Evolutionary conservation across 495 filamentous ascomycete species (phyloP), one percentile per base, ranked within the genome.

Genomic region (Neurospora africana): DNA sequence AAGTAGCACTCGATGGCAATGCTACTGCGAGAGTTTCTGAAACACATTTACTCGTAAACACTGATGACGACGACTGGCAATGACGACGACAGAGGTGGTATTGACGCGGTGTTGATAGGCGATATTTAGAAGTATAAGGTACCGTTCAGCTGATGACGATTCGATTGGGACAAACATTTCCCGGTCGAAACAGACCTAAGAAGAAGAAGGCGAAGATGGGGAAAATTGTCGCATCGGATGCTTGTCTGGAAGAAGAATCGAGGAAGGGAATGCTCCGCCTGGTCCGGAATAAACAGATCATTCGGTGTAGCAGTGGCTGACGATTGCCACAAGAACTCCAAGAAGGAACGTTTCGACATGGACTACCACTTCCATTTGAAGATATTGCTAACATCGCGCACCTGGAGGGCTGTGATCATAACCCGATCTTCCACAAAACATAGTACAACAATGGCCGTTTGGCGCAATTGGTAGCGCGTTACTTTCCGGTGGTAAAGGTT

Each of bases 401-500:
- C 21, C n/a, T 47, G 3, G 43, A 58, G 4, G 47, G 47, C 21
- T 6, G 11, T 27, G 0, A 23, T 58, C 21, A 58, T 58, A 58
- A 58, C 0, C 11, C 9, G 47, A 3, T 15, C 10, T 15, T 15
- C 21, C 11, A 15, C 47, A 15, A 6, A 2, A 15, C 10, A 10
- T 21, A 27, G 23, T 21, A 30, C 15, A 65, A 65, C 15, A 19
- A 33, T 33, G 53, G 53, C 53, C 53, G 53, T 65, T 65, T 65
- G 53, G 53, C 53, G 53, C 53, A 65, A 65, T 65, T 65, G 53
- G 53, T 65, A 65, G 53, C 53, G 53, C 53, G 53, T 65, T 65
- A 65, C 53, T 65, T 65, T 65, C 53, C 53, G 53, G 53, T 65
- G 53, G 53, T 65, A 65, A 65, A 65, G 53, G 53, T 65, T 65